Evolutionary conservation across 2,329 filamentous ascomycete genomes (phyloP).

Genomic region (Aspergillus niger): DNA sequence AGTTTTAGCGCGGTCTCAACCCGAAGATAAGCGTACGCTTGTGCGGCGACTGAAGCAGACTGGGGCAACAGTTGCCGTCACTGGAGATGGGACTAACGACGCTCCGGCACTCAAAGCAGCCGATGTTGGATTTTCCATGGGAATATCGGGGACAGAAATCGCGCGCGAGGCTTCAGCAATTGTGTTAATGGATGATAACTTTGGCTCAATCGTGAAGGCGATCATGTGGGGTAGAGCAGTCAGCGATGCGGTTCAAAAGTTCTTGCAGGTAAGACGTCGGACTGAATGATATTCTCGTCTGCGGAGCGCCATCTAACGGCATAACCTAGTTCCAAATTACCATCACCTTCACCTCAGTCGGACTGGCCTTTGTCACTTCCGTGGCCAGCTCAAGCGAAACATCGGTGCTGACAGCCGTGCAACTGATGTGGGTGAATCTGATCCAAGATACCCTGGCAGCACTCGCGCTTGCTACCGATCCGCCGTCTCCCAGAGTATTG

Average conservation of each 20-base stretch:
- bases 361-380: conserved; percentile 63
- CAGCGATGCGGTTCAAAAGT: conserved; percentile 62
- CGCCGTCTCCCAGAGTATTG: conserved; percentile 57
- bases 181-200: conserved; percentile 55
- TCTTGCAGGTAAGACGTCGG: conserved; percentile 46
- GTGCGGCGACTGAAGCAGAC: conserved; percentile 57
- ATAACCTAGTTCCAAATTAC: conserved; percentile 54
- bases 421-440: conserved; percentile 67
- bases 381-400: conserved; percentile 57
- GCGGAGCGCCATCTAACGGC: background rate
- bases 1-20: conserved; percentile 61
- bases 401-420: conserved; percentile 64
- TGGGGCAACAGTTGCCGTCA: conserved; percentile 58
- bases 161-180: conserved; percentile 63
- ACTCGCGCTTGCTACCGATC: conserved; percentile 63
- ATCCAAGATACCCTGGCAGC: conserved; percentile 69
- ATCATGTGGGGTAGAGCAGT: conserved; percentile 62
- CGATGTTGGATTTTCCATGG: conserved; percentile 65
- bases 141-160: conserved; percentile 61
- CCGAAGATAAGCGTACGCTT: conserved; percentile 61
- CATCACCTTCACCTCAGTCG: conserved; percentile 66
- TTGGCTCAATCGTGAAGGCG: conserved; percentile 62
- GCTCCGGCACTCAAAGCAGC: conserved; percentile 60
- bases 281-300: too few species aligned
- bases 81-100: conserved; percentile 63